Evolutionary conservation across 352 stramenopile species (phyloP).

Genomic region (Blastocystis sp.): DNA sequence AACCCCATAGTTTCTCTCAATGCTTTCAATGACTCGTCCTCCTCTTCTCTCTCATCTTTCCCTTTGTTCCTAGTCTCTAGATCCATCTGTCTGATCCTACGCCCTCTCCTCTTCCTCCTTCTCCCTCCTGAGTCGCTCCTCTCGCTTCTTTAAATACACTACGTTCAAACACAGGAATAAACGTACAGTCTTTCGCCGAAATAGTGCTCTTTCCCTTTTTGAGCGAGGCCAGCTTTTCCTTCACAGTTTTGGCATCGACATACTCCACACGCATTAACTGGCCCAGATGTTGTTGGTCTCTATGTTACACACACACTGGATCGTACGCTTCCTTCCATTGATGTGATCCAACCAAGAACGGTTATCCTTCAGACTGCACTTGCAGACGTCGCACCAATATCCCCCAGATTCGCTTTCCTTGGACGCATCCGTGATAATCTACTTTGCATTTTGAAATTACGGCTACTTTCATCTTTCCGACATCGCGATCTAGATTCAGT

Average conservation of each 20-base stretch:
- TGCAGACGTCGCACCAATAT: slow-evolving; percentile 85
- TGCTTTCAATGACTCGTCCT: slow-evolving; percentile 2
- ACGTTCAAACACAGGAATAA: slow-evolving; percentile 38
- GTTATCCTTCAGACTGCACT: slow-evolving; percentile 81
- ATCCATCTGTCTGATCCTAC: slow-evolving; percentile 71
- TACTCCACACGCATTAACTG: slow-evolving; percentile 82
- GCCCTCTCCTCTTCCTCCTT: slow-evolving; percentile 78
- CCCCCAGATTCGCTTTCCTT: slow-evolving; percentile 71
- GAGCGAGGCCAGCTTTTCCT: slow-evolving; percentile 66
- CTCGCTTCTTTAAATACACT: slow-evolving; percentile 46
- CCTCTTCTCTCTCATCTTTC: neutral
- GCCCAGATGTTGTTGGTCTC: slow-evolving; percentile 79
- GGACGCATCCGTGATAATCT: slow-evolving; percentile 78
- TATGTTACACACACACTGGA: neutral
- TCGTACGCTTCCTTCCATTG: slow-evolving; percentile 83
- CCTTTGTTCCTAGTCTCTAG: slow-evolving; percentile 65
- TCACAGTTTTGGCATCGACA: neutral
- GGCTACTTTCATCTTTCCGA: slow-evolving; percentile 69
- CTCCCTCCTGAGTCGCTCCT: slow-evolving; percentile 64
- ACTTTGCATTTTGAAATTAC: neutral
- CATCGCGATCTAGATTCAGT: slow-evolving; percentile 74
- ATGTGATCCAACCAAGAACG: slow-evolving; percentile 86
- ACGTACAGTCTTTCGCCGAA: slow-evolving; percentile 70
- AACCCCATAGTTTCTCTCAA: slow-evolving; percentile 36
- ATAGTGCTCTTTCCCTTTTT: slow-evolving; percentile 77